A percentile compares a stretch with the other conserved stretches of the same genome.
Conservation (phyloP, 768 basidiomycete species). For the Boletus sp. region DNA sequence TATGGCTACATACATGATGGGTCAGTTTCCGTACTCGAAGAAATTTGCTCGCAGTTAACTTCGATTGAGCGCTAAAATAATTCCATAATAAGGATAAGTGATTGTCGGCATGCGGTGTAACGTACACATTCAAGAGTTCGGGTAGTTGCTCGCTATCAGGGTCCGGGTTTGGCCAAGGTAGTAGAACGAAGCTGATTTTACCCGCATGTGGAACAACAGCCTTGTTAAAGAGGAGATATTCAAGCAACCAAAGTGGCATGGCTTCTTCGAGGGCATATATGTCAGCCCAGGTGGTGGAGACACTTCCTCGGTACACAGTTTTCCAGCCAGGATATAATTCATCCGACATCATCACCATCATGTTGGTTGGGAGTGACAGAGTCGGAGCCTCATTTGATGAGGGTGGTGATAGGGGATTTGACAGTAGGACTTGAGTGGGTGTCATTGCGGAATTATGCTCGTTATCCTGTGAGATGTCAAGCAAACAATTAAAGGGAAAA, state of each 20-base stretch:
- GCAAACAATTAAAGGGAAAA: background rate
- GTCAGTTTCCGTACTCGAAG: conserved; percentile 84
- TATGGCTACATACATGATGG: conserved; percentile 58
- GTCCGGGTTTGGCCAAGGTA: conserved; percentile 69
- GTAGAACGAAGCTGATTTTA: conserved; percentile 88
- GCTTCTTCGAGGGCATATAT: conserved; percentile 60
- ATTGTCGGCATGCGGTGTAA: conserved; percentile 12
- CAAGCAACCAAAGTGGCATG: conserved; percentile 87
- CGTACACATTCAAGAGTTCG: conserved; percentile 84
- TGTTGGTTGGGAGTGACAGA: conserved; percentile 54
- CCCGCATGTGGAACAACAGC: conserved; percentile 48
- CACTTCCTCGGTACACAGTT: conserved; percentile 72
- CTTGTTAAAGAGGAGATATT: conserved; percentile 77
- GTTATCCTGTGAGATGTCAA: conserved; percentile 21
- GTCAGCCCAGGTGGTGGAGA: conserved; percentile 56
- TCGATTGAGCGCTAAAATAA: conserved; percentile 61
- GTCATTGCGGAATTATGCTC: conserved; percentile 41
- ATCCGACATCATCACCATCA: conserved; percentile 76
- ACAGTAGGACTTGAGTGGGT: conserved; percentile 53
- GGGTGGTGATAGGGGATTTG: conserved; percentile 63
- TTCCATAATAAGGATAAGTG: background rate
- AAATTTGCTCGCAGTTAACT: conserved; percentile 84
- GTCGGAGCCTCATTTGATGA: conserved; percentile 69
- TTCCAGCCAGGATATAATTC: conserved; percentile 75
- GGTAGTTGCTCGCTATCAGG: conserved; percentile 62